Evolutionary conservation across 805 yeast genomes (phyloP).

Genomic region (Priceomyces melissophilus): DNA sequence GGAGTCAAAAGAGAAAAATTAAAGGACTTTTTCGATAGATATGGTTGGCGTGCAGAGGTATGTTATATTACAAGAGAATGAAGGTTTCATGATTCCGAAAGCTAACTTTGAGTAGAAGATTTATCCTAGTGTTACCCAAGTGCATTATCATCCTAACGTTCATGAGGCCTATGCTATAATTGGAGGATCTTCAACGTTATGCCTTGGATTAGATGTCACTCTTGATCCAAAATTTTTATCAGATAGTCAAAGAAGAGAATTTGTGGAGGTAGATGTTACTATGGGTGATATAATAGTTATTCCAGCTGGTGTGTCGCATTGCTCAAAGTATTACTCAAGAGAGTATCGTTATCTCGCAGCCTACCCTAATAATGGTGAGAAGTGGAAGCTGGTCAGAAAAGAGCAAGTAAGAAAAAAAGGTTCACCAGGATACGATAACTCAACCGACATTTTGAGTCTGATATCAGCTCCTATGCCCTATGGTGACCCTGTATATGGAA

Average conservation of each 20-base stretch:
- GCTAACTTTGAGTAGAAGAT: slow-evolving; percentile 1
- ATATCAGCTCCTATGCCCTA: neutral
- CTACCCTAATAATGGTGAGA: slow-evolving; percentile 4
- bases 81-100: neutral
- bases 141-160: slow-evolving; percentile 10
- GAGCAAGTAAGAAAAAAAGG: neutral
- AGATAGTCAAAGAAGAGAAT: neutral
- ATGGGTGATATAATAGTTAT: slow-evolving; percentile 8
- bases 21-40: neutral
- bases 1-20: neutral
- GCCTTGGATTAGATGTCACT: slow-evolving; percentile 6
- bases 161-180: slow-evolving; percentile 8
- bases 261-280: slow-evolving; percentile 1
- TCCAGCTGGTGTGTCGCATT: slow-evolving; percentile 10
- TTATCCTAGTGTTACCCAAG: neutral
- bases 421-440: neutral
- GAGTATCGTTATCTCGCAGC: slow-evolving; percentile 7
- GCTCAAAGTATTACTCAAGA: slow-evolving; percentile 2
- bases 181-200: slow-evolving; percentile 6
- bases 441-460: neutral
- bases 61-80: neutral
- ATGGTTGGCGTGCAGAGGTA: slow-evolving; percentile 5
- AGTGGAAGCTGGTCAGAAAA: slow-evolving; percentile 3
- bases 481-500: slow-evolving; percentile 3
- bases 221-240: neutral